Conservation (phyloP, 2,329 filamentous ascomycete genomes). For the Thelonectria rubi region DNA sequence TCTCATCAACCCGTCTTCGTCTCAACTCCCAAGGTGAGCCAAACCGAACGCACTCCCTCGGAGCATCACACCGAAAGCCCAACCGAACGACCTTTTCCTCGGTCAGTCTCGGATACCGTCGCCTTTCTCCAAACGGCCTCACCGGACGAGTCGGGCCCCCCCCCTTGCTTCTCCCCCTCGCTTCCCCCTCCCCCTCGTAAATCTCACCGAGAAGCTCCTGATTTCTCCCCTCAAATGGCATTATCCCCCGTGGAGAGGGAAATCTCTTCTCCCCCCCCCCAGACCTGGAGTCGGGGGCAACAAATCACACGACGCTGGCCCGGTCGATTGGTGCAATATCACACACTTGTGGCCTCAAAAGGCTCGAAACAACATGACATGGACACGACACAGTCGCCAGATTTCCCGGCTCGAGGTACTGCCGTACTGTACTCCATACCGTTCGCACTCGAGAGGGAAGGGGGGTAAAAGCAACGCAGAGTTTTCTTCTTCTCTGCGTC, state of each 20-base stretch:
- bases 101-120: constrained; percentile 1
- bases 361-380: constrained; percentile 19
- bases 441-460: too few relatives aligned
- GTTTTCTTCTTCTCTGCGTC: neutral
- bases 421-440: too few relatives aligned
- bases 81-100: neutral
- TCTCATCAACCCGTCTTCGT: too few relatives aligned
- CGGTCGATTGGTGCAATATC: constrained; percentile 23
- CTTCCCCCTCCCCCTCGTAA: neutral
- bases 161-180: neutral
- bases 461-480: neutral
- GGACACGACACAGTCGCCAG: constrained; percentile 27
- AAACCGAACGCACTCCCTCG: neutral
- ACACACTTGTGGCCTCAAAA: constrained; percentile 21
- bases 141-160: neutral
- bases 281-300: neutral
- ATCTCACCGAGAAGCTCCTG: neutral
- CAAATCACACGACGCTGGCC: constrained; percentile 16
- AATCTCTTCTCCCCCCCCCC: neutral
- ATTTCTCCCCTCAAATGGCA: neutral
- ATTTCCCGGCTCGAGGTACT: neutral
- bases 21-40: neutral
- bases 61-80: neutral
- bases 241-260: constrained; percentile 4
- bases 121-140: neutral